Evolutionary conservation across 2,329 filamentous ascomycete genomes (phyloP).

Genomic region (Lecanosticta acicola): DNA sequence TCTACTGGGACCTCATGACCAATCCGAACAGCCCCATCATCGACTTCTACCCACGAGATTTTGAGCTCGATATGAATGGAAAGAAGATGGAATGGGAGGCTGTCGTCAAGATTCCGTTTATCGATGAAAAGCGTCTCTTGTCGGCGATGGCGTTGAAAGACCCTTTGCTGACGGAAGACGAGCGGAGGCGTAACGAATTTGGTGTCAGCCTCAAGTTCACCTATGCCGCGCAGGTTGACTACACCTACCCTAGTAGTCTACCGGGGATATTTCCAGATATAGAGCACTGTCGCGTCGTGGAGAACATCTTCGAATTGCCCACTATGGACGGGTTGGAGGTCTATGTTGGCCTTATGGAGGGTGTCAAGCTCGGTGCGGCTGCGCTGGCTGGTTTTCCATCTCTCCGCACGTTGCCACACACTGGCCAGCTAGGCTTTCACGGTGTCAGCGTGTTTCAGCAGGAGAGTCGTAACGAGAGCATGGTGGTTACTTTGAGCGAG

Average conservation of each 20-base stretch:
- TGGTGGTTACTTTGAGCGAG: conserved; percentile 79
- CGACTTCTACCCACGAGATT: conserved; percentile 96
- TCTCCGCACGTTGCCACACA: conserved; percentile 77
- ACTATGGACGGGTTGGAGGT: conserved; percentile 85
- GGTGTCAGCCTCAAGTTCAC: conserved; percentile 91
- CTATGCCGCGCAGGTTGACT: conserved; percentile 71
- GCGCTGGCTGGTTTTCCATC: conserved; percentile 94
- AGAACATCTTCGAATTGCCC: conserved; percentile 94
- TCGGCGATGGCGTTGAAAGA: conserved; percentile 83
- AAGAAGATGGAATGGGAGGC: conserved; percentile 99
- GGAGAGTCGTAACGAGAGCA: conserved; percentile 93
- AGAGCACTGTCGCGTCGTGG: conserved; percentile 77
- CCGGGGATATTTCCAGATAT: conserved; percentile 88
- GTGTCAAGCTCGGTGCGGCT: conserved; percentile 71
- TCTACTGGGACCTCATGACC: conserved; percentile 92
- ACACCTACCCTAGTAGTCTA: conserved; percentile 79
- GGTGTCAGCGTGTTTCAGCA: conserved; percentile 93
- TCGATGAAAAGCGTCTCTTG: conserved; percentile 82
- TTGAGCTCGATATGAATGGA: conserved; percentile 97
- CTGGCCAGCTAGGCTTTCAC: conserved; percentile 75
- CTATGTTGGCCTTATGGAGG: conserved; percentile 75
- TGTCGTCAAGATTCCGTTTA: conserved; percentile 98
- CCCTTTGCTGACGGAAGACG: conserved; percentile 65
- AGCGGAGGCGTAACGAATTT: conserved; percentile 81
- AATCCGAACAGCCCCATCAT: conserved; percentile 85